These are phyloP conservation scores for Beauveria asiatica DNA, from an alignment of 2,329 filamentous ascomycete species.

Conservation along the genomic window DNA sequence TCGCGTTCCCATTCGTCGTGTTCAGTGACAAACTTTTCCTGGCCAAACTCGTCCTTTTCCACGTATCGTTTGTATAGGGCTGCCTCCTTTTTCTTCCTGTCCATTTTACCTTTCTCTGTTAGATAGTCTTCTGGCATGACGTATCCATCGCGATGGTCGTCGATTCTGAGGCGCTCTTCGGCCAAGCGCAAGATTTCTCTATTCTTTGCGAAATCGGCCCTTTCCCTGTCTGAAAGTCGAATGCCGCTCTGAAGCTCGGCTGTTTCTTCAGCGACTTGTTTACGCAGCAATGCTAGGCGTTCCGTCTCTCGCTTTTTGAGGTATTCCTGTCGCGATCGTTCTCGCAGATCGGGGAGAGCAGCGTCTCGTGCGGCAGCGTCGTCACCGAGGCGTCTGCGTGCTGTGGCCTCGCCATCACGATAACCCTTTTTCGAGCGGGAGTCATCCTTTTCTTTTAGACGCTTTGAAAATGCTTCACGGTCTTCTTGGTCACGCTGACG, in stretches of 20 bases:
- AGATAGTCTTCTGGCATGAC: slow-evolving; percentile 91
- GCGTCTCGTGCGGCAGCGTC: slow-evolving; percentile 59
- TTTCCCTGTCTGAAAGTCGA: slow-evolving; percentile 67
- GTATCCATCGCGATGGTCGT: slow-evolving; percentile 89
- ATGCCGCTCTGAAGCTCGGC: slow-evolving; percentile 71
- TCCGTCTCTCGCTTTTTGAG: slow-evolving; percentile 87
- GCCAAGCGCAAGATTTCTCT: slow-evolving; percentile 72
- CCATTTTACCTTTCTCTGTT: slow-evolving; percentile 84
- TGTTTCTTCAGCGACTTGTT: slow-evolving; percentile 83
- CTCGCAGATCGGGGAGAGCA: slow-evolving; percentile 70
- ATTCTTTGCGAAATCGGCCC: slow-evolving; percentile 82
- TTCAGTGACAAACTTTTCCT: slow-evolving; percentile 85
- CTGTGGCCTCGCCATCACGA: slow-evolving; percentile 47
- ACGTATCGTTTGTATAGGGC: slow-evolving; percentile 86
- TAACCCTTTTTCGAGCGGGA: slow-evolving; percentile 61
- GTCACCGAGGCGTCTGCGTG: slow-evolving; percentile 38
- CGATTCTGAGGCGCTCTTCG: slow-evolving; percentile 77
- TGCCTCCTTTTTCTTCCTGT: slow-evolving; percentile 78
- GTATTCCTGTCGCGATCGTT: slow-evolving; percentile 85
- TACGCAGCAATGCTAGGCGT: slow-evolving; percentile 73
- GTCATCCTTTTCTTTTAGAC: slow-evolving; percentile 63
- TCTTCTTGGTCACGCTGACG: slow-evolving; percentile 62
- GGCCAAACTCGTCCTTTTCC: slow-evolving; percentile 76
- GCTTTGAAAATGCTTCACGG: slow-evolving; percentile 70
- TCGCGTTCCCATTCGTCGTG: slow-evolving; percentile 95